Base-by-base conservation (phyloP, 805 yeast species). In the Candida ovalis region DNA sequence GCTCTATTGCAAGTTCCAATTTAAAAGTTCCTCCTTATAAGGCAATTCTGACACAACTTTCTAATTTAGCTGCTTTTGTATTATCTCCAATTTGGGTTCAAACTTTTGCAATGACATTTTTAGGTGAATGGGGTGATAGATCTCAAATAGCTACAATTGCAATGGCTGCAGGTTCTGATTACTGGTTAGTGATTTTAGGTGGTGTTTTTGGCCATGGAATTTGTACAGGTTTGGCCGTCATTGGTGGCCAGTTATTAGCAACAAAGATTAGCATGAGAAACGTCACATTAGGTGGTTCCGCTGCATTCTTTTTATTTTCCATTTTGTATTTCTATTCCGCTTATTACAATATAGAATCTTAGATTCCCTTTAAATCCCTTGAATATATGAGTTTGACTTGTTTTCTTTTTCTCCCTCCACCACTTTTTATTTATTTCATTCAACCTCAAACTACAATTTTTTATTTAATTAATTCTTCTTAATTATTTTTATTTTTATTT, bases 51-150 rank as follows among this genome's bases (percentile, higher is more conserved):
- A 51, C 56, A 23, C 80, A 81, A 37, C 39, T 84, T 17, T 66
- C 72, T 38, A 76, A 82, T 56, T 72, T 86, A 44, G 80, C 84
- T 2, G 67, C 81, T 2, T 78, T 81, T 48, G 69, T 89, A 4
- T 72, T 92, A 47, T 86, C 96, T 3, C 98, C 99, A 3, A 71
- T 83, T 9, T 94, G 96, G 91, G 84, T 90, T 55, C 97, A 92
- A 72, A 92, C 92, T 4, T 94, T 94, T 63, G 81, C 82, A 46
- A 92, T 94, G 98, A 88, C 96, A 4, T 94, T 94, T 66, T 72
- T 94, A 43, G 99, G 97, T 51, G 99, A 94, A 71, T 90, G 98
- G 96, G 99, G 99, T 44, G 99, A 94, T 68, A 82, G 99, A 61
- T 90, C 97, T 12, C 99, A 94, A 71, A 89, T 94, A 47, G 96